Percentiles rank a stretch among this genome's conserved stretches.
phyloP scores from a whole-genome alignment of 495 filamentous ascomycete genomes.

The Lentithecium fluviatile region DNA sequence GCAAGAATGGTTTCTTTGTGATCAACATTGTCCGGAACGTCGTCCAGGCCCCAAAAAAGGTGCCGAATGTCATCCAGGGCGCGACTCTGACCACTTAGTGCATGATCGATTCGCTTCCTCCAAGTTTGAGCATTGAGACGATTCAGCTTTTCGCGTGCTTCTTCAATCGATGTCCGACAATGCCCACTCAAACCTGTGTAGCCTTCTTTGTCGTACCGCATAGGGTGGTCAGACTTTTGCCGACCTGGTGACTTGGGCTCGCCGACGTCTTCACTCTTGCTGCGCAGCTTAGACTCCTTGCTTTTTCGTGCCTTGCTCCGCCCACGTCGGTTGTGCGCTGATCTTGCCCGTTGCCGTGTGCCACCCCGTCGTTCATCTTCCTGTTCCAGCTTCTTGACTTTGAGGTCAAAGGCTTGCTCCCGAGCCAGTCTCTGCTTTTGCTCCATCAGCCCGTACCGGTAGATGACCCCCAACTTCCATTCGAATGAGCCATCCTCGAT shows the following conservation, averaged over 20 bases:
- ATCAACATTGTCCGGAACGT: conserved; percentile 74
- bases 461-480: conserved; percentile 92
- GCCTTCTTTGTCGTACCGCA: conserved; percentile 80
- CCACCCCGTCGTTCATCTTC: conserved; percentile 52
- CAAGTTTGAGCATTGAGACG: conserved; percentile 83
- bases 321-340: conserved; percentile 43
- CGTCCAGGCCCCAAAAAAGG: conserved; percentile 79
- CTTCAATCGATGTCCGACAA: conserved; percentile 66
- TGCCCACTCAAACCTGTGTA: conserved; percentile 64
- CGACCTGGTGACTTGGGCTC: conserved; percentile 47
- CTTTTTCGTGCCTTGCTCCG: conserved; percentile 30
- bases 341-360: conserved; percentile 54
- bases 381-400: conserved; percentile 78
- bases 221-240: conserved; percentile 49
- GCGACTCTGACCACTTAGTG: conserved; percentile 64
- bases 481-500: conserved; percentile 96
- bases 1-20: conserved; percentile 84
- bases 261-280: conserved; percentile 39
- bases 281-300: conserved; percentile 29
- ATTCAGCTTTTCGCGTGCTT: conserved; percentile 73
- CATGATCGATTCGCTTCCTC: conserved; percentile 85
- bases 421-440: conserved; percentile 84
- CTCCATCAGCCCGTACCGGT: conserved; percentile 81
- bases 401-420: conserved; percentile 84
- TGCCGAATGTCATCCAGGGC: conserved; percentile 76